Evolutionary conservation across 345 rosid species (phyloP).

Genomic region (Brassica incana): DNA sequence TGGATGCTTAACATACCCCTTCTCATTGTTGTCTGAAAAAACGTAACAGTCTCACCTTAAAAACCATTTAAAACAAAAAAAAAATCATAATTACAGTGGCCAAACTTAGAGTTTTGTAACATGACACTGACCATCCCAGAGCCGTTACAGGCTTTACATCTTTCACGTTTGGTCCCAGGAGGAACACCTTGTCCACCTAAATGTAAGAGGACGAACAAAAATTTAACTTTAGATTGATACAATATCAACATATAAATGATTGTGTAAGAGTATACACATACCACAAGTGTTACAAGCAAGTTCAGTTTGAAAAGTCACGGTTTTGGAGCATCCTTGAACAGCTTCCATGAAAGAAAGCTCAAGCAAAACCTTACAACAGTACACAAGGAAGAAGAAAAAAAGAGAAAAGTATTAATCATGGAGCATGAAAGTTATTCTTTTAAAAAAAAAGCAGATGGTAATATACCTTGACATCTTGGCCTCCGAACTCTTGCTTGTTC

Average conservation of each 20-base stretch:
- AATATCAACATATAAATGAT: neutral
- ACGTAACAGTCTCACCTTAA: neutral
- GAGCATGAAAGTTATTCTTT: slow-evolving; percentile 25
- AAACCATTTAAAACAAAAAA: neutral
- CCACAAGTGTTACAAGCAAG: slow-evolving; percentile 89
- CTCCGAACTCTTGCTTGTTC: slow-evolving; percentile 64
- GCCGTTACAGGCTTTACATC: slow-evolving; percentile 83
- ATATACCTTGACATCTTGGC: slow-evolving; percentile 89
- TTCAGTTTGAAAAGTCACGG: slow-evolving; percentile 78
- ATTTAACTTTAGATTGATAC: neutral
- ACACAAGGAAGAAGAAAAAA: slow-evolving; percentile 13
- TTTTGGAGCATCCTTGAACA: slow-evolving; percentile 93
- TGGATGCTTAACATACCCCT: slow-evolving; percentile 73
- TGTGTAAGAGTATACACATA: slow-evolving; percentile 40
- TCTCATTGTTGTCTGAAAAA: slow-evolving; percentile 42
- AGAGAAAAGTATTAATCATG: slow-evolving; percentile 16
- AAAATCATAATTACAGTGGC: neutral
- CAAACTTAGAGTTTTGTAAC: slow-evolving; percentile 14
- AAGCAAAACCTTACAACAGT: slow-evolving; percentile 58
- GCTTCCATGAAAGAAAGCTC: slow-evolving; percentile 99
- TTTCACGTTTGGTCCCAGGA: slow-evolving; percentile 93
- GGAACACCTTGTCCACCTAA: slow-evolving; percentile 97
- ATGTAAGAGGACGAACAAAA: slow-evolving; percentile 19
- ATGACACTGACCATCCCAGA: slow-evolving; percentile 74
- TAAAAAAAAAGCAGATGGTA: slow-evolving; percentile 2